Conservation (phyloP, 2,329 filamentous ascomycete species). For the Aspergillus niger region DNA sequence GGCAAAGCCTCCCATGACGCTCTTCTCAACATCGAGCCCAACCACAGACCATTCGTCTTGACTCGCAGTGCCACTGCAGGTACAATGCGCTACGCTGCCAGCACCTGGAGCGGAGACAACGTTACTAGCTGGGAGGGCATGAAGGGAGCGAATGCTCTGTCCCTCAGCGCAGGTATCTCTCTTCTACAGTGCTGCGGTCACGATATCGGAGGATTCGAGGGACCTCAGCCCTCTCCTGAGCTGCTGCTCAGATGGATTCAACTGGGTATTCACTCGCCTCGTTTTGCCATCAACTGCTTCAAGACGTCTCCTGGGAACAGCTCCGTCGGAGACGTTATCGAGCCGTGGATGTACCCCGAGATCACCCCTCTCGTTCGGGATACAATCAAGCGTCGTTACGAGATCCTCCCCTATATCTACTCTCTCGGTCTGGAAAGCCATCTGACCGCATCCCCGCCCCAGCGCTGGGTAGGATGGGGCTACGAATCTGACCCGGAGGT, state of each 20-base stretch:
- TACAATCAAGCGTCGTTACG: slow-evolving; percentile 70
- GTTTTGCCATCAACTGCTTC: slow-evolving; percentile 78
- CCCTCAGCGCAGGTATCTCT: slow-evolving; percentile 67
- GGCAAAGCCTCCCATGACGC: slow-evolving; percentile 71
- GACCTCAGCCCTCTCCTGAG: slow-evolving; percentile 68
- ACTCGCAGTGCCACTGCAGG: slow-evolving; percentile 71
- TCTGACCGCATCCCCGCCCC: slow-evolving; percentile 61
- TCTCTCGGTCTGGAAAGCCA: slow-evolving; percentile 65
- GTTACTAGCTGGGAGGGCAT: slow-evolving; percentile 73
- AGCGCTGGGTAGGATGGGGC: slow-evolving; percentile 73
- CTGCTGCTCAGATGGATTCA: slow-evolving; percentile 73
- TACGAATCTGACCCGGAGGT: slow-evolving; percentile 68
- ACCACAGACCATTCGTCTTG: slow-evolving; percentile 66
- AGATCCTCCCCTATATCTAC: slow-evolving; percentile 72
- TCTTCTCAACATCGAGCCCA: slow-evolving; percentile 59
- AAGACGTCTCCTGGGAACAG: slow-evolving; percentile 70
- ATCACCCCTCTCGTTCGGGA: slow-evolving; percentile 64
- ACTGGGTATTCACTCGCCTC: slow-evolving; percentile 67
- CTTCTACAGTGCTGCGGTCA: slow-evolving; percentile 71
- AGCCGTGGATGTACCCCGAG: slow-evolving; percentile 76
- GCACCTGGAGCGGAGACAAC: slow-evolving; percentile 75
- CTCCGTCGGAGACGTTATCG: slow-evolving; percentile 69
- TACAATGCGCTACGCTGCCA: slow-evolving; percentile 69
- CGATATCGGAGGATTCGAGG: slow-evolving; percentile 75
- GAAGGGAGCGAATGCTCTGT: slow-evolving; percentile 70